Evolutionary conservation across 2,329 filamentous ascomycete genomes (phyloP), one percentile per base, ranked within the genome.

Genomic region (Penicillium concentricum): DNA sequence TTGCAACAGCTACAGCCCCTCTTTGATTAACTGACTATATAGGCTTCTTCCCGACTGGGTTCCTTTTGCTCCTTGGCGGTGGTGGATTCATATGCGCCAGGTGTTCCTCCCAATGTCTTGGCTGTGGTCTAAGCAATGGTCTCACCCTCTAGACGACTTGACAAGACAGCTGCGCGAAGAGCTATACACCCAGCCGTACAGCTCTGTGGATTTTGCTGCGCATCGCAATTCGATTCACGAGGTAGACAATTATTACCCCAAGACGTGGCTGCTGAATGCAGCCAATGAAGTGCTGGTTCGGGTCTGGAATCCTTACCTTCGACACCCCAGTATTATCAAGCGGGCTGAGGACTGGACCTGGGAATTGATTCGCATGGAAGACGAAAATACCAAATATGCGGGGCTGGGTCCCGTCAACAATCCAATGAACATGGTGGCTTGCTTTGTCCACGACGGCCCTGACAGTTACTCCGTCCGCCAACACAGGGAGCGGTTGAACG

Each of bases 11-110:
- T 16, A 9, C 50, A 50, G 2, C 30, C 8, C 45, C 28, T 35
- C 38, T 30, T 34, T 37, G 51, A 32, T 58, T 69, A 51, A 61
- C 42, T 20, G 47, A 51, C 49, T 22, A 2, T 35, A 4, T 54
- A 82, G 79, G 80, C 81, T 96, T 39, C 78, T 97, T 4, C 92
- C 92, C 0, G 90, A 96, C 72, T 96, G 91, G 91, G 83, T 91
- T 3, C 92, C 92, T 0, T 83, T 96, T 69, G 87, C 91, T 5
- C 93, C 93, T 0, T 96, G 92, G 91, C 82, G 91, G 63, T 97
- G 93, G 92, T 97, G 92, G 93, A 90, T 97, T 67, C 94, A 99
- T 68, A 97, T 97, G 74, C 91, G 94, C n/a, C 87, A 90, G 75
- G 92, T 99, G n/a, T 96, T 93, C 68, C 73, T 96, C 47, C 89